These are phyloP conservation scores for Tetrapisispora arboricola DNA, from an alignment of 805 yeast species.

Conservation along the genomic window DNA sequence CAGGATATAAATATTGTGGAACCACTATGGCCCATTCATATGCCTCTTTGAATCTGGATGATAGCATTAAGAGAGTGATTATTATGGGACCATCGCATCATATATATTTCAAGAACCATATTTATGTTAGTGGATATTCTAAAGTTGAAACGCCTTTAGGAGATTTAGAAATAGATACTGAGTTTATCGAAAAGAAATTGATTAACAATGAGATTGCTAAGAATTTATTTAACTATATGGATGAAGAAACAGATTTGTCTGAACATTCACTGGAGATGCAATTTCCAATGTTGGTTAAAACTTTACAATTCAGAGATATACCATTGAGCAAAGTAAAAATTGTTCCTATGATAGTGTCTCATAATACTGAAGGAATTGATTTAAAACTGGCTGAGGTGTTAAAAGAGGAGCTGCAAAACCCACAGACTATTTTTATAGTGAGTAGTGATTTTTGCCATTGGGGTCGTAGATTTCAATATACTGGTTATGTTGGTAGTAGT, in stretches of 20 bases:
- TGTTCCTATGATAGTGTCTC: slow-evolving; percentile 75
- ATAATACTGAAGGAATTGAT: slow-evolving; percentile 38
- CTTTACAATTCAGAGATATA: slow-evolving; percentile 39
- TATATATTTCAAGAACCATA: slow-evolving; percentile 59
- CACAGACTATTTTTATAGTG: slow-evolving; percentile 55
- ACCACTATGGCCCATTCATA: slow-evolving; percentile 68
- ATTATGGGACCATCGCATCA: slow-evolving; percentile 92
- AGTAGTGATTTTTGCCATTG: slow-evolving; percentile 95
- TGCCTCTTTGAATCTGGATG: slow-evolving; percentile 48
- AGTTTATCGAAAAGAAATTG: slow-evolving; percentile 29
- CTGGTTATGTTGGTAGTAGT: slow-evolving; percentile 34
- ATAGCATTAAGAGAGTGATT: slow-evolving; percentile 48
- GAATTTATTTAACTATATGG: slow-evolving; percentile 46
- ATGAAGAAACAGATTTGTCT: slow-evolving; percentile 51
- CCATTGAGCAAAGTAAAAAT: slow-evolving; percentile 36
- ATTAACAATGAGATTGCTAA: slow-evolving; percentile 9
- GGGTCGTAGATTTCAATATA: slow-evolving; percentile 61
- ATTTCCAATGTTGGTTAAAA: slow-evolving; percentile 47
- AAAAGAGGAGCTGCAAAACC: slow-evolving; percentile 44
- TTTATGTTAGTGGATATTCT: slow-evolving; percentile 41
- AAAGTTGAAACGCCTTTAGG: slow-evolving; percentile 80
- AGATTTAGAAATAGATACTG: slow-evolving; percentile 51
- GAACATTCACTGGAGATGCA: slow-evolving; percentile 97
- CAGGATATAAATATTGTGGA: slow-evolving; percentile 84
- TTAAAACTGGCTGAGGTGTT: slow-evolving; percentile 38